Conservation (phyloP, 2,329 filamentous ascomycete genomes). For the Diaporthe ilicicola region DNA sequence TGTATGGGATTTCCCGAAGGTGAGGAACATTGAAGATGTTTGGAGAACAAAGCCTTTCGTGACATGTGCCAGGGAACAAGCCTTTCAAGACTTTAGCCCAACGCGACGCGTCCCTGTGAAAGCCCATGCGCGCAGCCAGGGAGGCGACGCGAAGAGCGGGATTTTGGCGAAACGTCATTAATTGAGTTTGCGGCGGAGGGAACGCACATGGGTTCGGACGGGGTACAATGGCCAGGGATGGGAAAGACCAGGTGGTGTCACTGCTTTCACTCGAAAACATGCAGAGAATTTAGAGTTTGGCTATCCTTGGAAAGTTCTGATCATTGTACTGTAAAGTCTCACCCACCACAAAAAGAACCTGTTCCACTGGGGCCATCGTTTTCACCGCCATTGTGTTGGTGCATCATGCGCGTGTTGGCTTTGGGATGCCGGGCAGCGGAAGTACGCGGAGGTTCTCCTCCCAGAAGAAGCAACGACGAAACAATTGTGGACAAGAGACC, state of each 20-base stretch:
- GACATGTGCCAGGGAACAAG: neutral
- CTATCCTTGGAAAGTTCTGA: neutral
- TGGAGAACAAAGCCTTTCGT: neutral
- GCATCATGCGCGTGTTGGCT: neutral
- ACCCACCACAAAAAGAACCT: neutral
- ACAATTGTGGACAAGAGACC: neutral
- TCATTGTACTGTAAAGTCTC: neutral
- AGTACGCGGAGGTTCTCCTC: conserved; percentile 10
- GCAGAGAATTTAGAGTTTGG: neutral
- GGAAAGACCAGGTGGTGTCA: neutral
- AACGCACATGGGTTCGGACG: neutral
- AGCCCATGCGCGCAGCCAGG: conserved; percentile 3
- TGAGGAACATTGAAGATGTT: neutral
- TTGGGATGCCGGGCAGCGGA: neutral
- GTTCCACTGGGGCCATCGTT: neutral
- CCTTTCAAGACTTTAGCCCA: neutral
- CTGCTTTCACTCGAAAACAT: conserved; percentile 8
- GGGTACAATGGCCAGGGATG: neutral
- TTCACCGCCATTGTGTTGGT: conserved; percentile 4
- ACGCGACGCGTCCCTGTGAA: neutral
- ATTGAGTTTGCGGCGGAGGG: neutral
- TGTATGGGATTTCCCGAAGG: neutral
- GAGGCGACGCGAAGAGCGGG: conserved; percentile 3
- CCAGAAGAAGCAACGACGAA: conserved; percentile 13
- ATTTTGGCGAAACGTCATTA: neutral